Percentiles rank a stretch among this genome's conserved stretches.
phyloP scores from a whole-genome alignment of 768 basidiomycete genomes.

The Mycena vulgaris region DNA sequence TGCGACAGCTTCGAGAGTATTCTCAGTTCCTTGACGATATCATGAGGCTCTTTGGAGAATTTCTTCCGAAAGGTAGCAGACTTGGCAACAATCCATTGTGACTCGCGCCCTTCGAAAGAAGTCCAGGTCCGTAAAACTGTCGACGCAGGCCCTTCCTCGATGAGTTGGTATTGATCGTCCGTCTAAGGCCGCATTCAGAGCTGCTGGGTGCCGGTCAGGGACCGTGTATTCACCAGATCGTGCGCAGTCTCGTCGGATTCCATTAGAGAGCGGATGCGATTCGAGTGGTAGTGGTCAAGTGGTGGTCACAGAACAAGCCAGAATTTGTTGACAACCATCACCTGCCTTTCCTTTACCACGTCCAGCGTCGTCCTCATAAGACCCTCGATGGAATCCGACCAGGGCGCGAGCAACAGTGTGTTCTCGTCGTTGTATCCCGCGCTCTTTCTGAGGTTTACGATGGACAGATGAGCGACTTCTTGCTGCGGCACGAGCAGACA shows the following conservation, averaged over 20 bases:
- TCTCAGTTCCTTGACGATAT: slow-evolving; percentile 76
- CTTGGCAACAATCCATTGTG: slow-evolving; percentile 68
- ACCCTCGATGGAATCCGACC: slow-evolving; percentile 36
- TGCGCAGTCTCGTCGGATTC: slow-evolving; percentile 8
- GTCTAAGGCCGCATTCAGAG: slow-evolving; percentile 41
- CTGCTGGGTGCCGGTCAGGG: slow-evolving; percentile 22
- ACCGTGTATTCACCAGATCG: slow-evolving; percentile 36
- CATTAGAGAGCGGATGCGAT: slow-evolving; percentile 3
- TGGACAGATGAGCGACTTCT: slow-evolving; percentile 78
- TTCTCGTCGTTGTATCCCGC: slow-evolving; percentile 17
- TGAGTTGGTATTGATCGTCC: slow-evolving; percentile 51
- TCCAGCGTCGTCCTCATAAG: slow-evolving; percentile 37
- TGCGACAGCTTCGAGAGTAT: slow-evolving; percentile 65
- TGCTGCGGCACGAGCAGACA: slow-evolving; percentile 81
- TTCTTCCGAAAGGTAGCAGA: slow-evolving; percentile 60
- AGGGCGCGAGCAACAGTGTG: slow-evolving; percentile 53
- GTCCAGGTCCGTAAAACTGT: slow-evolving; percentile 59
- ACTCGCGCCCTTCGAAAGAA: slow-evolving; percentile 47
- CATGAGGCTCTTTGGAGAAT: slow-evolving; percentile 75
- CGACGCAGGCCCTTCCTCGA: slow-evolving; percentile 62
- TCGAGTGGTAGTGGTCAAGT: neutral
- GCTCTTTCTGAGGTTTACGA: slow-evolving; percentile 8
- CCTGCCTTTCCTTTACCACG: slow-evolving; percentile 9
- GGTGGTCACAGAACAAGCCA: slow-evolving; percentile 31
- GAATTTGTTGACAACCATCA: slow-evolving; percentile 10